Evolutionary conservation across 1,139 yeast species (phyloP).

Genomic region (Geotrichum fermentans): DNA sequence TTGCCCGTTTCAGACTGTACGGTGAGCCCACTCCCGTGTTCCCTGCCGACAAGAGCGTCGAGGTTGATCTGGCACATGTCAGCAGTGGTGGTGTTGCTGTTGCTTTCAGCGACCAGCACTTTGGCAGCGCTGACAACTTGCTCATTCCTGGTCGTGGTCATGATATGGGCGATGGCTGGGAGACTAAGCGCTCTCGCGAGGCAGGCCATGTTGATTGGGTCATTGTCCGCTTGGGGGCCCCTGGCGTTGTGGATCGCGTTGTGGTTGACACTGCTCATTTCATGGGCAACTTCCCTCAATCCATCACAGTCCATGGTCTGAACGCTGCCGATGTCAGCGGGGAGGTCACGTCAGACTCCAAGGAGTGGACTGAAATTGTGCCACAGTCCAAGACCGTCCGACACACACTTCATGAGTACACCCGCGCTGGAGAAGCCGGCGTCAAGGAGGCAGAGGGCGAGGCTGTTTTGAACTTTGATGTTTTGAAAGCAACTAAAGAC

Average conservation of each 20-base stretch:
- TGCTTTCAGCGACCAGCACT: conserved; percentile 81
- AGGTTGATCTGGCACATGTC: conserved; percentile 75
- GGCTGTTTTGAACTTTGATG: conserved; percentile 8
- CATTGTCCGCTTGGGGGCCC: conserved; percentile 67
- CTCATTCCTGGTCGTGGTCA: conserved; percentile 88
- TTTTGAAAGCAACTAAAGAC: conserved; percentile 19
- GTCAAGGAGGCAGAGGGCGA: conserved; percentile 17
- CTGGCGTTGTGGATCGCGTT: conserved; percentile 48
- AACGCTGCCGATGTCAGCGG: conserved; percentile 38
- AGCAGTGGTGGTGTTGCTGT: conserved; percentile 86
- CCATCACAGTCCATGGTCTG: conserved; percentile 47
- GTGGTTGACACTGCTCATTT: conserved; percentile 88
- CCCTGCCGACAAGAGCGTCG: conserved; percentile 44
- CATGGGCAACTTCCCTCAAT: conserved; percentile 90
- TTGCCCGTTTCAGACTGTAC: conserved; percentile 85
- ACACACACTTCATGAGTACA: conserved; percentile 66
- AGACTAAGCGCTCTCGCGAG: conserved; percentile 81
- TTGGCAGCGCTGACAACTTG: conserved; percentile 83
- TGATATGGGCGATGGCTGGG: conserved; percentile 99
- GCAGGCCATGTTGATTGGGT: conserved; percentile 91
- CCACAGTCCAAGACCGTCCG: conserved; percentile 68
- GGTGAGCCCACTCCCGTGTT: conserved; percentile 71
- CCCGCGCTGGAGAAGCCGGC: conserved; percentile 30
- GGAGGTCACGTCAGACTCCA: conserved; percentile 38
- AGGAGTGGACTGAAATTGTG: conserved; percentile 62